Conservation (phyloP, 2,329 filamentous ascomycete species). For the Fusarium sp. region DNA sequence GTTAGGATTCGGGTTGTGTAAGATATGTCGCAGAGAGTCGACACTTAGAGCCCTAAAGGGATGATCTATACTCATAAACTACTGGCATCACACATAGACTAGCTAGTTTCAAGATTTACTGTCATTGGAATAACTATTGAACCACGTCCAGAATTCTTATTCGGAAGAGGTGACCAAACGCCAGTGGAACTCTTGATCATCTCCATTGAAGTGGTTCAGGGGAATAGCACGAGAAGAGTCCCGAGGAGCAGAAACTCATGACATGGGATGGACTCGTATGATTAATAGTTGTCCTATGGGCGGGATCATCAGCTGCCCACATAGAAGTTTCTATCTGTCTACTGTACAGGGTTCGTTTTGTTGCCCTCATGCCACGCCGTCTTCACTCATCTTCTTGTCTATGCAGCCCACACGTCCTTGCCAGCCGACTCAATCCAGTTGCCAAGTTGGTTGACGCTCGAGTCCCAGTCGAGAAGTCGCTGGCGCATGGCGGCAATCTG, state of each 20-base stretch:
- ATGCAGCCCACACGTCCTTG: constrained; percentile 95
- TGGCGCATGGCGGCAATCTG: constrained; percentile 94
- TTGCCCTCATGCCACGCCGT: constrained; percentile 14
- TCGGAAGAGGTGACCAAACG: neutral
- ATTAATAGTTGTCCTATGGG: constrained; percentile 38
- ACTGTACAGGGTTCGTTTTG: constrained; percentile 42
- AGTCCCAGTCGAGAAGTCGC: constrained; percentile 91
- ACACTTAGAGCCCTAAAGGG: neutral
- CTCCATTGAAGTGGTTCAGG: neutral
- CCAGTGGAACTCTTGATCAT: neutral
- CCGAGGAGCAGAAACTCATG: neutral
- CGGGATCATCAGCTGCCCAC: constrained; percentile 33
- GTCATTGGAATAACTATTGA: neutral
- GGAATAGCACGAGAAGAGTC: neutral
- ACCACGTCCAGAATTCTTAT: neutral
- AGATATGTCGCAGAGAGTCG: neutral
- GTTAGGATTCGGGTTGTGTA: neutral
- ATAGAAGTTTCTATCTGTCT: constrained; percentile 41
- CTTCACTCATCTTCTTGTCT: constrained; percentile 39
- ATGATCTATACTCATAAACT: neutral
- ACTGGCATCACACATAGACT: neutral
- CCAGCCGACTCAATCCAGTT: constrained; percentile 96
- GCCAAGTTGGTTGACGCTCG: constrained; percentile 91
- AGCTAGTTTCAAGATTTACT: neutral
- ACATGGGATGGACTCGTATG: constrained; percentile 18